Evolutionary conservation across 495 filamentous ascomycete genomes (phyloP), one percentile per base, ranked within the genome.

Genomic region (Neurospora sp.): DNA sequence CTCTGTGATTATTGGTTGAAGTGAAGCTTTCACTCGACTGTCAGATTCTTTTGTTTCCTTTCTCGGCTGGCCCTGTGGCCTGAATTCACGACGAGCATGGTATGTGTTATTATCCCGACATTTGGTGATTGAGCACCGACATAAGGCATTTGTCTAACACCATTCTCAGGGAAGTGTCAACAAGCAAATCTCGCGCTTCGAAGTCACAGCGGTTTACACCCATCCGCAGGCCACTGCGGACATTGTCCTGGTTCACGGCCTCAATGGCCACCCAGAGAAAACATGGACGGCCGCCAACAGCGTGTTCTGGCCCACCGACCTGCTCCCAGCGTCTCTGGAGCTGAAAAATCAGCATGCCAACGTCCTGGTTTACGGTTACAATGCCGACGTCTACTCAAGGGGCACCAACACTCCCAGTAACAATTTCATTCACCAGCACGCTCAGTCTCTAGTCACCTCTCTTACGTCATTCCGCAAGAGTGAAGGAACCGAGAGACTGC

Each of bases 331-430:
- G 1, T 85, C 91, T 11, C 80, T 92, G 8, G 88, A 87, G 53
- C 80, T 92, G 7, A 88, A 87, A 48, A 80, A 86, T 35, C 85
- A 86, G 68, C 88, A 87, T 71, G 89, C 90, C 27, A 87, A 94
- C 40, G 87, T 97, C 44, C 80, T 97, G 69, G 91, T 91, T 7
- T 96, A 94, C 77, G 93, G 93, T 4, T 97, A 96, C 78, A 93
- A 97, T 77, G 91, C 92, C 65, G 90, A 93, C 76, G 91, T 94
- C 39, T 88, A 89, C 48, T 85, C 81, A 20, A 82, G 82, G 40
- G 80, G 83, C 70, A 81, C 79, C 38, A 78, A 77, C n/a, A 82
- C 73, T 38, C 81, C 83, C 78, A 72, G 90, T 68, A 89, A 89
- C 68, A 93, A 94, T 80, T 90, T 90, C 75, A 89, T 97, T 73